Evolutionary conservation across 768 basidiomycete genomes (phyloP).

Genomic region (Russula brevipes): DNA sequence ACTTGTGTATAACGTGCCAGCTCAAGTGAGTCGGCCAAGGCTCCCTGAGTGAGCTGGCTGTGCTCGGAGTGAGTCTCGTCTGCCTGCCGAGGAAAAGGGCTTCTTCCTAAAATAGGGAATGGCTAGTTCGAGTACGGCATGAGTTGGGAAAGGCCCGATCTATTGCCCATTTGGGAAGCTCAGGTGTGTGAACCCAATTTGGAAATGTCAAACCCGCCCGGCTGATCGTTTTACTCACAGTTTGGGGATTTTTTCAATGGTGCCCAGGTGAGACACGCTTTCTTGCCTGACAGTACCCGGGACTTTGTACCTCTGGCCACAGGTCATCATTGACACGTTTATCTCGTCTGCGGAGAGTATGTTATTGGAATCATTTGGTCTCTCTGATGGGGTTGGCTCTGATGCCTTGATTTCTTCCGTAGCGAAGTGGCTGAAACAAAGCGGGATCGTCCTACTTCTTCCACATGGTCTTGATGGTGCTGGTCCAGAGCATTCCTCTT

Average conservation of each 20-base stretch:
- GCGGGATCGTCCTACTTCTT: conserved; percentile 77
- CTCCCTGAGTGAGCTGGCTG: conserved; percentile 85
- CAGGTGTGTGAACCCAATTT: conserved; percentile 46
- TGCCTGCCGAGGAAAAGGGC: no score
- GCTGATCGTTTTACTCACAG: conserved; percentile 32
- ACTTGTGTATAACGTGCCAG: background rate
- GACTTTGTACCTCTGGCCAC: conserved; percentile 2
- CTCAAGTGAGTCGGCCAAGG: conserved; percentile 38
- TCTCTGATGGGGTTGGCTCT: conserved; percentile 6
- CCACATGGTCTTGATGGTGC: conserved; percentile 92
- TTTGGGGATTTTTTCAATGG: conserved; percentile 96
- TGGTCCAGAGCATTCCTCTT: conserved; percentile 90
- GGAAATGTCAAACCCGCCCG: conserved; percentile 1
- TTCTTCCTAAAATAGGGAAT: background rate
- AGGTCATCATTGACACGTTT: conserved; percentile 87
- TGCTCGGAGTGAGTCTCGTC: conserved; percentile 65
- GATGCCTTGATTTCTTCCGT: conserved; percentile 11
- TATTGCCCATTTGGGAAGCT: conserved; percentile 89
- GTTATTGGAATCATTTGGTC: conserved; percentile 27
- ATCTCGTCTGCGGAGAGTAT: conserved; percentile 78
- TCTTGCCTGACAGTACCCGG: background rate
- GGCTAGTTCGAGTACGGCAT: conserved; percentile 82
- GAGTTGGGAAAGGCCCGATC: conserved; percentile 79
- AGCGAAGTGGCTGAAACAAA: conserved; percentile 95
- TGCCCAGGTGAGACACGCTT: conserved; percentile 47